Conservation (phyloP, 306 rosid species). For the Lathyrus oleraceus region DNA sequence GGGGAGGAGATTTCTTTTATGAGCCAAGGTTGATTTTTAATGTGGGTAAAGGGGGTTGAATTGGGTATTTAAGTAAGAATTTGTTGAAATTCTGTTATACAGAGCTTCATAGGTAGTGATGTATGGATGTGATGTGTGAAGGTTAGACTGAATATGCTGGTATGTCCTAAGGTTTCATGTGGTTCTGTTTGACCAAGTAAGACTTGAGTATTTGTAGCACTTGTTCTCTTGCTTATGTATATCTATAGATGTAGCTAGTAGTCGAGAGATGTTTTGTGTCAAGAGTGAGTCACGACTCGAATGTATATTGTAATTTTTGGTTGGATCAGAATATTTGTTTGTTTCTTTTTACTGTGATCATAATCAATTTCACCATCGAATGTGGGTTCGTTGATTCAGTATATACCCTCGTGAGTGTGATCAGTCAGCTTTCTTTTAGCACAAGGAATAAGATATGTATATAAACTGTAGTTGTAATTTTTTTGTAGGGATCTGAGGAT, state of each 20-base stretch:
- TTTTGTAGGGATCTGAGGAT: conserved; percentile 43
- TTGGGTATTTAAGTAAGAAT: conserved; percentile 23
- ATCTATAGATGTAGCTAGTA: conserved; percentile 24
- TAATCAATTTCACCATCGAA: neutral
- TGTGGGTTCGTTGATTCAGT: neutral
- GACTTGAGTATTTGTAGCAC: neutral
- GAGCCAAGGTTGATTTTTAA: conserved; percentile 31
- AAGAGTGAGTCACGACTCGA: conserved; percentile 20
- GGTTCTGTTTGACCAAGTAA: conserved; percentile 30
- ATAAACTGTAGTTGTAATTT: neutral
- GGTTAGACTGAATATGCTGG: conserved; percentile 33
- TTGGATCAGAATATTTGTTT: conserved; percentile 1
- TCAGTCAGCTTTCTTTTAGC: neutral
- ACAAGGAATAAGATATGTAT: neutral
- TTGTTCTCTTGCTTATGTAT: conserved; percentile 11
- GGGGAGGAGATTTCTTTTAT: conserved; percentile 19
- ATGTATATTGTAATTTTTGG: conserved; percentile 1
- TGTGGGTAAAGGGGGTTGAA: conserved; percentile 24
- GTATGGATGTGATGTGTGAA: conserved; percentile 28
- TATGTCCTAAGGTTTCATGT: conserved; percentile 28
- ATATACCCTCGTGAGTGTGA: neutral
- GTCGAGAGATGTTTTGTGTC: conserved; percentile 22
- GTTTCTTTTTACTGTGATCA: conserved; percentile 9
- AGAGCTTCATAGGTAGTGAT: conserved; percentile 34
- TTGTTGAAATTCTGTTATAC: conserved; percentile 17